A percentile compares a stretch with the other conserved stretches of the same genome.
Conservation (phyloP, 148 eudicot genomes). For the Camellia japonica region DNA sequence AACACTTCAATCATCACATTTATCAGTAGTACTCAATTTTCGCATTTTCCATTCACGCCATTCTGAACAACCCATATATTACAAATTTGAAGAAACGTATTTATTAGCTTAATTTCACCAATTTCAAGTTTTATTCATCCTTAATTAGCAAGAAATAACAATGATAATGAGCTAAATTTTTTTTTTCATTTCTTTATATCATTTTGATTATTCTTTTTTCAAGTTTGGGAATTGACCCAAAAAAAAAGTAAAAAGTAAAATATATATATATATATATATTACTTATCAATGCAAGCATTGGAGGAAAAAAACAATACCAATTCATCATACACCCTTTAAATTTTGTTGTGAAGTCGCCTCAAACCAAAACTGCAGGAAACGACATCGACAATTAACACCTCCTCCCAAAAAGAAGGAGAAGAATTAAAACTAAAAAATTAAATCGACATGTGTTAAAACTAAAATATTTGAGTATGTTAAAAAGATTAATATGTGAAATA, state of each 20-base stretch:
- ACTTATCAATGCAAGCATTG: background rate
- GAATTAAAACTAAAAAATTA: background rate
- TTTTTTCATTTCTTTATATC: too few relatives aligned
- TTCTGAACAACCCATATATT: background rate
- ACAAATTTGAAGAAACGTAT: background rate
- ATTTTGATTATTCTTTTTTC: background rate
- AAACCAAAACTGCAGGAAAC: background rate
- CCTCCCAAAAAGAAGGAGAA: background rate
- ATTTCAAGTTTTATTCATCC: background rate
- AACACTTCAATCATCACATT: background rate
- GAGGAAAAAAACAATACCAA: background rate
- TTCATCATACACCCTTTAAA: background rate
- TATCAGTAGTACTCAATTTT: background rate
- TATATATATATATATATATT: background rate
- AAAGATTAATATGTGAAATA: background rate
- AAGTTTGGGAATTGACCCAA: background rate
- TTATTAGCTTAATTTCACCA: slow-evolving; percentile 3
- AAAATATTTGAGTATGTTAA: background rate
- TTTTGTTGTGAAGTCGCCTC: background rate
- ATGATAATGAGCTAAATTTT: too few relatives aligned
- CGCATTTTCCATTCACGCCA: background rate
- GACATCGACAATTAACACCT: slow-evolving; percentile 3
- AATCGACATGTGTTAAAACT: background rate
- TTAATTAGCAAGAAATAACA: too few relatives aligned
- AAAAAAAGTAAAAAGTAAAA: background rate